These are phyloP conservation scores for Kwoniella dejecticola DNA, from an alignment of 768 basidiomycete species.

Conservation along the genomic window DNA sequence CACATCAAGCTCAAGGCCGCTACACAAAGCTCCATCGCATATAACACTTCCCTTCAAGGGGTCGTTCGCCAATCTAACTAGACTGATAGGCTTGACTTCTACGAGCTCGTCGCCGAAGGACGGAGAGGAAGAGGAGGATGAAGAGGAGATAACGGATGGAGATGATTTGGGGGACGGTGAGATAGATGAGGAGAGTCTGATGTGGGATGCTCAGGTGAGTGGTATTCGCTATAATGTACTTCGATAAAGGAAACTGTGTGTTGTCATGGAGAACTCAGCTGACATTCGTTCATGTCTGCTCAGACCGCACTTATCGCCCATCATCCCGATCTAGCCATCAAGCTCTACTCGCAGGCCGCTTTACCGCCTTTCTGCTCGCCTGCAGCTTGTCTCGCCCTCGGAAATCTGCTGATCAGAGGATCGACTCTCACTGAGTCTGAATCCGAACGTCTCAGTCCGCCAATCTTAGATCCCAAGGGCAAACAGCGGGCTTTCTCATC, in stretches of 20 bases:
- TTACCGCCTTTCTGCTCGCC: constrained; percentile 42
- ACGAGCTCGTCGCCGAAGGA: background rate
- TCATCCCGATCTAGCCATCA: constrained; percentile 34
- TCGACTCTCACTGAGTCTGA: constrained; percentile 26
- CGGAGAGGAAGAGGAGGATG: constrained; percentile 14
- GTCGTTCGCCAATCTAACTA: constrained; percentile 20
- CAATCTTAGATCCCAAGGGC: background rate
- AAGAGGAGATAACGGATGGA: constrained; percentile 21
- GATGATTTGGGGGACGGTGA: constrained; percentile 23
- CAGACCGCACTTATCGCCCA: constrained; percentile 47
- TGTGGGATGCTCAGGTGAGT: constrained; percentile 48
- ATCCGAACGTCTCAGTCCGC: background rate
- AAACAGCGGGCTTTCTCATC: background rate
- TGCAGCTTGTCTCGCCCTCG: constrained; percentile 41
- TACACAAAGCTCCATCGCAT: background rate
- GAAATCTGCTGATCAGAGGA: constrained; percentile 40
- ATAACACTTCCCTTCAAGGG: constrained; percentile 51
- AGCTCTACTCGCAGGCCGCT: constrained; percentile 39
- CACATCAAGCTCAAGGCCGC: background rate
- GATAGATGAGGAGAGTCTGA: constrained; percentile 32
- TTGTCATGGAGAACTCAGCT: background rate
- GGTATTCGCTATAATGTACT: too few species aligned
- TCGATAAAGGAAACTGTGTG: background rate
- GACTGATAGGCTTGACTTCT: background rate
- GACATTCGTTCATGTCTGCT: background rate